Percentiles rank a stretch among this genome's conserved stretches.
Conservation (phyloP, 1,284 basidiomycete genomes). For the Taiwanofungus camphoratus region DNA sequence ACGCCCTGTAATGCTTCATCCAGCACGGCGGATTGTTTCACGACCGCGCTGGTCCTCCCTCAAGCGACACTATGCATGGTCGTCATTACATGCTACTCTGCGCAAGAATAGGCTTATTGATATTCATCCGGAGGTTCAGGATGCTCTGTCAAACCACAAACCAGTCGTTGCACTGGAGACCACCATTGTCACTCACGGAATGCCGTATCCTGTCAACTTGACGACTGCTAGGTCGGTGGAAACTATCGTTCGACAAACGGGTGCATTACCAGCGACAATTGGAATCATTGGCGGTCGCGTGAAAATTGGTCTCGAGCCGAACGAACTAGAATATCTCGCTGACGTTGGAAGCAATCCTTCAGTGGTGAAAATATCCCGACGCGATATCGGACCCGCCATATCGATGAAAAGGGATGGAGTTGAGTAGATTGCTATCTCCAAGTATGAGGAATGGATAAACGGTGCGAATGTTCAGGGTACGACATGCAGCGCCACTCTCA, state of each 20-base stretch:
- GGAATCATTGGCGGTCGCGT: conserved; percentile 81
- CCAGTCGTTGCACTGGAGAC: conserved; percentile 80
- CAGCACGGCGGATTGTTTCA: too few relatives aligned
- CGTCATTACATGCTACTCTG: conserved; percentile 15
- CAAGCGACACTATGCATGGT: too few relatives aligned
- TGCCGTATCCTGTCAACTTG: conserved; percentile 77
- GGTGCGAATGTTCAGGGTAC: conserved; percentile 49
- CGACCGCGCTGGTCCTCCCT: too few relatives aligned
- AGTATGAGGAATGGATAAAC: background rate
- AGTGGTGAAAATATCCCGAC: conserved; percentile 75
- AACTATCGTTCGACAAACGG: conserved; percentile 68
- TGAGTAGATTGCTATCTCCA: conserved; percentile 8
- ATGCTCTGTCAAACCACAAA: conserved; percentile 57
- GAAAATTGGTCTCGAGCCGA: conserved; percentile 74
- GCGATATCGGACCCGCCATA: conserved; percentile 82
- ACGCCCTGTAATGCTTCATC: too few relatives aligned
- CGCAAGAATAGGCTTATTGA: conserved; percentile 39
- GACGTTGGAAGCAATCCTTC: conserved; percentile 41
- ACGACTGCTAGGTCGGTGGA: conserved; percentile 75
- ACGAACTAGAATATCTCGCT: conserved; percentile 71
- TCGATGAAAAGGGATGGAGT: conserved; percentile 62
- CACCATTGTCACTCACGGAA: conserved; percentile 89
- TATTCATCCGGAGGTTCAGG: conserved; percentile 73
- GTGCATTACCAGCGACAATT: conserved; percentile 87
- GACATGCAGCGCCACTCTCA: conserved; percentile 86